A percentile compares a stretch with the other conserved stretches of the same genome.
These are phyloP conservation scores for Sequoiadendron giganteum DNA, from an alignment of 75 land plant species.

Conservation along the genomic window DNA sequence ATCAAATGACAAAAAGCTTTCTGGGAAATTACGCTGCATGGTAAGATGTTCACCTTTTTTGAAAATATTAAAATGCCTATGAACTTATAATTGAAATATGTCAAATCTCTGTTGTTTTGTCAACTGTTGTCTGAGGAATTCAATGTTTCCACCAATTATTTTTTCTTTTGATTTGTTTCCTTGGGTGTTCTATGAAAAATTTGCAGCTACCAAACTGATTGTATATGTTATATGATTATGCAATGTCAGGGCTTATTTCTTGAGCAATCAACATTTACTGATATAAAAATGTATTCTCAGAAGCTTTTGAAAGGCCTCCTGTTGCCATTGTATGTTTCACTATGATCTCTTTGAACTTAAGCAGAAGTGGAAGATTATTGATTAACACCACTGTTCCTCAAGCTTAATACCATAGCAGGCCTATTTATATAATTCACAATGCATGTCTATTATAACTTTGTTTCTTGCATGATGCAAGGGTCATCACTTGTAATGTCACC, in stretches of 20 bases:
- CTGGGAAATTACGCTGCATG: neutral
- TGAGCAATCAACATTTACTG: neutral
- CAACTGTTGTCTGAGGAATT: neutral
- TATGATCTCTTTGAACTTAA: neutral
- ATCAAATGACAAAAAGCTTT: neutral
- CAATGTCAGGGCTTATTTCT: neutral
- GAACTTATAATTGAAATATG: neutral
- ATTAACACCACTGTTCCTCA: neutral
- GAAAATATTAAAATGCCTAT: neutral
- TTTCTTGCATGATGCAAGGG: neutral
- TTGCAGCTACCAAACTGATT: neutral
- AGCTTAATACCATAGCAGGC: neutral
- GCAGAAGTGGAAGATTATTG: neutral
- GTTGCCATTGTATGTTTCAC: neutral
- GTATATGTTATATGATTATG: neutral
- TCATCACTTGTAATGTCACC: too few relatives aligned
- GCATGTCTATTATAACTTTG: neutral
- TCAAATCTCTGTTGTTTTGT: neutral
- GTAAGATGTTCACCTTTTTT: neutral
- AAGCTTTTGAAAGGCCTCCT: neutral
- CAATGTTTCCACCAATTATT: neutral
- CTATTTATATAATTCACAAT: neutral
- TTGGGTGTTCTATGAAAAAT: neutral
- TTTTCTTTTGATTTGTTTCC: neutral
- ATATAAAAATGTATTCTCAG: neutral